A percentile compares a stretch with the other conserved stretches of the same genome.
Conservation (phyloP, 1,284 basidiomycete genomes). For the Tylopilus microsporus region DNA sequence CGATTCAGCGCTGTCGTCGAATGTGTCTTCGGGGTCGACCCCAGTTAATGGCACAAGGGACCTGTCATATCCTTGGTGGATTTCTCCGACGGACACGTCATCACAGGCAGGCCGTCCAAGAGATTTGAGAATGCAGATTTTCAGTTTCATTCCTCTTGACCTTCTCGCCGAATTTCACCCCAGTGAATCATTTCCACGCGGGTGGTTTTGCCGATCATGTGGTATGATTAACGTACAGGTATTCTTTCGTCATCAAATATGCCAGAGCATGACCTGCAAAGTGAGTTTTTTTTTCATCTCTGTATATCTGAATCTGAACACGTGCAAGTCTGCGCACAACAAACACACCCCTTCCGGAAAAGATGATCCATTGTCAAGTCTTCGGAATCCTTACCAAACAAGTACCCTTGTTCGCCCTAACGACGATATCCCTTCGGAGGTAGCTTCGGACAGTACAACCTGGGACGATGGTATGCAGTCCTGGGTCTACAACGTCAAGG, state of each 20-base stretch:
- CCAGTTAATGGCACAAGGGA: neutral
- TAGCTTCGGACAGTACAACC: constrained; percentile 14
- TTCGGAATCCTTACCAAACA: constrained; percentile 31
- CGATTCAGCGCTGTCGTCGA: neutral
- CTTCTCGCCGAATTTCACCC: constrained; percentile 29
- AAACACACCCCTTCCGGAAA: constrained; percentile 15
- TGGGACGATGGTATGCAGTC: constrained; percentile 31
- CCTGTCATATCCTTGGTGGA: constrained; percentile 27
- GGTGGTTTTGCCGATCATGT: constrained; percentile 38
- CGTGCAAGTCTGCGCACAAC: constrained; percentile 14
- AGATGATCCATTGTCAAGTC: constrained; percentile 19
- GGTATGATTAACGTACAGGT: constrained; percentile 38
- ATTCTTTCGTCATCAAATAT: constrained; percentile 36
- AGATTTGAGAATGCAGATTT: constrained; percentile 26
- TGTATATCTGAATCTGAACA: constrained; percentile 12
- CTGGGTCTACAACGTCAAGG: constrained; percentile 30
- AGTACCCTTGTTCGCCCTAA: constrained; percentile 28
- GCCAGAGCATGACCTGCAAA: constrained; percentile 29
- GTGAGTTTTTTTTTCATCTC: constrained; percentile 21
- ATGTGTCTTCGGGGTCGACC: neutral
- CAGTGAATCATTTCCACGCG: constrained; percentile 30
- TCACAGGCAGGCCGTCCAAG: constrained; percentile 12
- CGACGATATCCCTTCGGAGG: constrained; percentile 22
- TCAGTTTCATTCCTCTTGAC: constrained; percentile 34
- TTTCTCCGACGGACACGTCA: neutral